Evolutionary conservation across 2,329 filamentous ascomycete species (phyloP).

Genomic region (Alternaria arborescens): DNA sequence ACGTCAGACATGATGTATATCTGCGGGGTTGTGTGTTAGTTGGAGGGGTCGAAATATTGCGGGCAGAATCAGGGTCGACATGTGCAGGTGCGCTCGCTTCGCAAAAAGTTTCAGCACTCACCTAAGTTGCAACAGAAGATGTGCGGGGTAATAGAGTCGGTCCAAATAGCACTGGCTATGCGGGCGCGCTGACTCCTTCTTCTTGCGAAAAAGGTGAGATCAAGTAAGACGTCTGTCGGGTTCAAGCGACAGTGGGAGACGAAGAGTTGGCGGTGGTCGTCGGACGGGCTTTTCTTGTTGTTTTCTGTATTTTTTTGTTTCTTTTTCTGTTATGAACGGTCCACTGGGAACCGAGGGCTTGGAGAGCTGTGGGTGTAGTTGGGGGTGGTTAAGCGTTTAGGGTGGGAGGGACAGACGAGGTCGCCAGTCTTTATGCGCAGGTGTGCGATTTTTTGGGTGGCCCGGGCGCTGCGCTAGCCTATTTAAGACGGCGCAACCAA

Average conservation of each 20-base stretch:
- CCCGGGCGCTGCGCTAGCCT: constrained; percentile 25
- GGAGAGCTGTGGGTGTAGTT: constrained; percentile 38
- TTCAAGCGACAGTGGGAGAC: constrained; percentile 41
- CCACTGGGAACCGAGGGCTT: constrained; percentile 43
- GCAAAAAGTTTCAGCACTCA: constrained; percentile 38
- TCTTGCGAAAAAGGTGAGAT: constrained; percentile 29
- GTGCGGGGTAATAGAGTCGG: constrained; percentile 28
- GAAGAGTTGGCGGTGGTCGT: constrained; percentile 41
- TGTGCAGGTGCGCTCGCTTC: constrained; percentile 46
- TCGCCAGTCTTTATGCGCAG: constrained; percentile 34
- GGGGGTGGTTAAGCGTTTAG: constrained; percentile 33
- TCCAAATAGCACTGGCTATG: constrained; percentile 32
- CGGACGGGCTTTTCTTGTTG: constrained; percentile 43
- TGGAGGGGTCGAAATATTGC: constrained; percentile 28
- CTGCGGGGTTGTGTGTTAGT: constrained; percentile 36
- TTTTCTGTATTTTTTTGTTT: constrained; percentile 53
- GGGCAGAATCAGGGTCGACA: constrained; percentile 40
- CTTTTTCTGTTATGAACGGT: constrained; percentile 50
- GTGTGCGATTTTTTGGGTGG: constrained; percentile 37
- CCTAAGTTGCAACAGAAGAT: constrained; percentile 36
- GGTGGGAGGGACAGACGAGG: constrained; percentile 24
- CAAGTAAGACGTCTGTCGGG: constrained; percentile 35
- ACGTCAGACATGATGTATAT: constrained; percentile 53
- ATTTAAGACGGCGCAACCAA: constrained; percentile 23
- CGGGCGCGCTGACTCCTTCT: constrained; percentile 31